These are phyloP conservation scores for Pythium dissimile DNA, from an alignment of 352 stramenopile species.

Conservation along the genomic window DNA sequence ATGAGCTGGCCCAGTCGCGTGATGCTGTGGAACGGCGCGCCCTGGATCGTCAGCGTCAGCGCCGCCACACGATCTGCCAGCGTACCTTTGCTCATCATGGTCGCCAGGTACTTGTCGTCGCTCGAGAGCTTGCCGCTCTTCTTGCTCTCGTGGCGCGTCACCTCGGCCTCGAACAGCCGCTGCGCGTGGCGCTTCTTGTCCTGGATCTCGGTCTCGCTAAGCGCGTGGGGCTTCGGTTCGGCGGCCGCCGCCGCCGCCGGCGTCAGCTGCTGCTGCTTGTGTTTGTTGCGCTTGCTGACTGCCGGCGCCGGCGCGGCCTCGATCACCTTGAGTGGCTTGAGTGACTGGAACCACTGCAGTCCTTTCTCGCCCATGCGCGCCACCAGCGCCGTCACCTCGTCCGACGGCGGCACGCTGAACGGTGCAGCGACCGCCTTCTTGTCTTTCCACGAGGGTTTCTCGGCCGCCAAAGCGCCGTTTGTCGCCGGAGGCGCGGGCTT, in stretches of 20 bases:
- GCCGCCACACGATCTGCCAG: conserved; percentile 89
- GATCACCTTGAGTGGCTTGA: conserved; percentile 24
- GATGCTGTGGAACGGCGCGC: conserved; percentile 78
- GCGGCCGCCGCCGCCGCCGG: conserved; percentile 6
- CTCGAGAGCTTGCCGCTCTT: conserved; percentile 73
- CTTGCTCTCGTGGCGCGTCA: conserved; percentile 55
- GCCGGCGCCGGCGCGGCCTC: conserved; percentile 15
- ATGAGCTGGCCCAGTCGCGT: conserved; percentile 77
- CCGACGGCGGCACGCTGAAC: conserved; percentile 1
- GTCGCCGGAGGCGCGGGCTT: background rate
- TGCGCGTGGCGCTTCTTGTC: conserved; percentile 58
- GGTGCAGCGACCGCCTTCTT: background rate
- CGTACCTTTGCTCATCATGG: conserved; percentile 88
- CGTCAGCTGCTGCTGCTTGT: conserved; percentile 15
- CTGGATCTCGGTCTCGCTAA: conserved; percentile 39
- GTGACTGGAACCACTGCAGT: conserved; percentile 22
- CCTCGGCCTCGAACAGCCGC: conserved; percentile 51
- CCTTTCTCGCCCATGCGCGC: conserved; percentile 25
- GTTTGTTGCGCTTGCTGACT: conserved; percentile 24
- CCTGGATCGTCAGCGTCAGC: conserved; percentile 86
- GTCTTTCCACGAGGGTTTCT: background rate
- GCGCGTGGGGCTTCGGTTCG: conserved; percentile 22
- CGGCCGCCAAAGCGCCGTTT: background rate
- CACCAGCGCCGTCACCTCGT: conserved; percentile 21
- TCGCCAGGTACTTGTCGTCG: conserved; percentile 83